Evolutionary conservation across 2,329 filamentous ascomycete species (phyloP).

Genomic region (Nigrograna mackinnonii): DNA sequence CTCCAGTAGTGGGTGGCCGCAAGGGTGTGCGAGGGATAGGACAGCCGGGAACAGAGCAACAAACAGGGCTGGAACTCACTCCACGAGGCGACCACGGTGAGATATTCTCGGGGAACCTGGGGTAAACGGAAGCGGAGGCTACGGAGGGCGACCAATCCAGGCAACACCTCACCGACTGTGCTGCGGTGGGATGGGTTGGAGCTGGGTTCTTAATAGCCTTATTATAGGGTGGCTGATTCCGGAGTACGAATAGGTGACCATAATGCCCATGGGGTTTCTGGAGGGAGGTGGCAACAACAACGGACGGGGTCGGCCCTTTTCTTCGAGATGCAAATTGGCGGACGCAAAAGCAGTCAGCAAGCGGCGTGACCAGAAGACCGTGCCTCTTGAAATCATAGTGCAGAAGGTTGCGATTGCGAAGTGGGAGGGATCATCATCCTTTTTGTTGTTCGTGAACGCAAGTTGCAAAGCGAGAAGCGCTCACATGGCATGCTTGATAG

Average conservation of each 20-base stretch:
- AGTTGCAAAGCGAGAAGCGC: background rate
- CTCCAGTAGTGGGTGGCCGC: slow-evolving; percentile 3
- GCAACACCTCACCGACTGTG: slow-evolving; percentile 9
- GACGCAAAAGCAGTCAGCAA: too few relatives aligned
- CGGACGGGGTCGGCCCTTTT: too few relatives aligned
- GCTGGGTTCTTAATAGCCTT: slow-evolving; percentile 3
- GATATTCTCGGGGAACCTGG: slow-evolving; percentile 16
- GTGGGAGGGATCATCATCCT: slow-evolving; percentile 8
- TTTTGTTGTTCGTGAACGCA: background rate
- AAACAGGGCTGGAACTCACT: background rate
- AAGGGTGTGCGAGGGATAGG: background rate
- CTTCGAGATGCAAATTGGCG: too few relatives aligned
- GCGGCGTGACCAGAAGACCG: too few relatives aligned
- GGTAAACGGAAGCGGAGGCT: slow-evolving; percentile 16
- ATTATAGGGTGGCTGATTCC: slow-evolving; percentile 5
- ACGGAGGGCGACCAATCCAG: slow-evolving; percentile 12
- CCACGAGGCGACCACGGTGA: slow-evolving; percentile 6
- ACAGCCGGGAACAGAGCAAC: slow-evolving; percentile 1
- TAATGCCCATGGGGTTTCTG: slow-evolving; percentile 10
- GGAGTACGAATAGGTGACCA: slow-evolving; percentile 1
- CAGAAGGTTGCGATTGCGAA: slow-evolving; percentile 2
- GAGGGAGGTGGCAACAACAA: too few relatives aligned
- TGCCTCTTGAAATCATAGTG: background rate
- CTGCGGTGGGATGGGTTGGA: slow-evolving; percentile 13
- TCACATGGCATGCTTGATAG: slow-evolving; percentile 9